Evolutionary conservation across 2,329 filamentous ascomycete species (phyloP).

Genomic region (Fonsecaea monophora): DNA sequence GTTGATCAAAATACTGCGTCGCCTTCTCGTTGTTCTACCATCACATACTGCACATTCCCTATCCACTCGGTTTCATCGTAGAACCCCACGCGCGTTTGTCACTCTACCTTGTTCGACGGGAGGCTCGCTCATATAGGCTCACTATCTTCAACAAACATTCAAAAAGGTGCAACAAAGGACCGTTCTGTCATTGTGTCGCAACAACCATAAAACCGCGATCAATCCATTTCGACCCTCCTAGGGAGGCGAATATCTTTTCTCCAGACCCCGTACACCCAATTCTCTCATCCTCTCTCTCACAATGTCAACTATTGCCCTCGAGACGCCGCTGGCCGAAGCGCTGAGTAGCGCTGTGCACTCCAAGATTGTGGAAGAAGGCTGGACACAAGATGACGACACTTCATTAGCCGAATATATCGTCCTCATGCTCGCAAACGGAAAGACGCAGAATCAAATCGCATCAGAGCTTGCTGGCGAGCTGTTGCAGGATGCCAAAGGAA

Average conservation of each 20-base stretch:
- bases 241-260: slow-evolving; percentile 20
- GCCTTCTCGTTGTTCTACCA: slow-evolving; percentile 18
- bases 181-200: slow-evolving; percentile 23
- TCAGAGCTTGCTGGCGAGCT: slow-evolving; percentile 87
- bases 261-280: not conserved
- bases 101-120: not conserved
- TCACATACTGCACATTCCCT: slow-evolving; percentile 1
- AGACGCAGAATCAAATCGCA: slow-evolving; percentile 87
- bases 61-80: slow-evolving; percentile 5
- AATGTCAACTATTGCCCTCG: slow-evolving; percentile 57
- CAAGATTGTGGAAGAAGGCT: slow-evolving; percentile 91
- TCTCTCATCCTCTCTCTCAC: not conserved
- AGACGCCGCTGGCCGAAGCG: slow-evolving; percentile 83
- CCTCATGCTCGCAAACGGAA: slow-evolving; percentile 95
- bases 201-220: slow-evolving; percentile 27
- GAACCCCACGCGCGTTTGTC: not conserved
- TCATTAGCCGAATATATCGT: slow-evolving; percentile 95
- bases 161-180: slow-evolving; percentile 1
- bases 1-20: slow-evolving; percentile 14
- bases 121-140: not conserved
- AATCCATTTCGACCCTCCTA: slow-evolving; percentile 8
- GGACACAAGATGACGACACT: slow-evolving; percentile 81
- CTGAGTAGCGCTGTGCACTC: slow-evolving; percentile 83
- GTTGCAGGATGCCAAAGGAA: slow-evolving; percentile 82
- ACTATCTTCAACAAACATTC: not conserved